These are phyloP conservation scores for Rhizopus sp. DNA, from an alignment of 371 early-diverging fungal species.

Conservation along the genomic window DNA sequence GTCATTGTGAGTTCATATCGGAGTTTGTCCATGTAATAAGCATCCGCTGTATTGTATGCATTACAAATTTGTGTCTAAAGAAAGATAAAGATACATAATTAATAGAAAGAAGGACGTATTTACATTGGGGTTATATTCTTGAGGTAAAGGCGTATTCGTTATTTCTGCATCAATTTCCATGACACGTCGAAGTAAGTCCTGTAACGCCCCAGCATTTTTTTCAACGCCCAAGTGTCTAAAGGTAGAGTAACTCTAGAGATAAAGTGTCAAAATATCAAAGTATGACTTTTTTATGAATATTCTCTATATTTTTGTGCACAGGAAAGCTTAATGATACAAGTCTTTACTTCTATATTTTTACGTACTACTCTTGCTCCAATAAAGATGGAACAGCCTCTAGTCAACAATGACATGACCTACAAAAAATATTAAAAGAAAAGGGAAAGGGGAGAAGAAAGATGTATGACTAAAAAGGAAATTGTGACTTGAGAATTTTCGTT, in stretches of 20 bases:
- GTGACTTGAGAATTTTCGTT: not conserved
- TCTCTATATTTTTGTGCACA: not conserved
- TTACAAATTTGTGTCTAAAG: slow-evolving; percentile 28
- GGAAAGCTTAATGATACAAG: not conserved
- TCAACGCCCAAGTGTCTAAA: slow-evolving; percentile 23
- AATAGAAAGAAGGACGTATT: not conserved
- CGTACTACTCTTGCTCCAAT: too few species aligned
- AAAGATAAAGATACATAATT: not conserved
- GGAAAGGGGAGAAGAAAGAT: too few species aligned
- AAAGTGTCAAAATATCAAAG: not conserved
- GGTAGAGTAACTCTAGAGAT: not conserved
- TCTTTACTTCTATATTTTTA: too few species aligned
- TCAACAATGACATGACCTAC: too few species aligned
- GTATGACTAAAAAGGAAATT: not conserved
- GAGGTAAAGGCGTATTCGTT: slow-evolving; percentile 13
- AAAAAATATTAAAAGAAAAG: too few species aligned
- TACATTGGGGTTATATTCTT: slow-evolving; percentile 29
- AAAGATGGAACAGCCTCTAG: too few species aligned
- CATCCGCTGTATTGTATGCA: slow-evolving; percentile 30
- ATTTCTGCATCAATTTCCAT: slow-evolving; percentile 37
- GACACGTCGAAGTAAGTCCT: slow-evolving; percentile 33
- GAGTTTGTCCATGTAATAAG: slow-evolving; percentile 9
- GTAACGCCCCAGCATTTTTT: slow-evolving; percentile 36
- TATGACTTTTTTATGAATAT: not conserved
- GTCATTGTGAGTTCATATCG: not conserved